Percentiles rank a stretch among this genome's conserved stretches.
Evolutionary conservation across 2,329 filamentous ascomycete species (phyloP).

Genomic region (Xylariaceae sp.): DNA sequence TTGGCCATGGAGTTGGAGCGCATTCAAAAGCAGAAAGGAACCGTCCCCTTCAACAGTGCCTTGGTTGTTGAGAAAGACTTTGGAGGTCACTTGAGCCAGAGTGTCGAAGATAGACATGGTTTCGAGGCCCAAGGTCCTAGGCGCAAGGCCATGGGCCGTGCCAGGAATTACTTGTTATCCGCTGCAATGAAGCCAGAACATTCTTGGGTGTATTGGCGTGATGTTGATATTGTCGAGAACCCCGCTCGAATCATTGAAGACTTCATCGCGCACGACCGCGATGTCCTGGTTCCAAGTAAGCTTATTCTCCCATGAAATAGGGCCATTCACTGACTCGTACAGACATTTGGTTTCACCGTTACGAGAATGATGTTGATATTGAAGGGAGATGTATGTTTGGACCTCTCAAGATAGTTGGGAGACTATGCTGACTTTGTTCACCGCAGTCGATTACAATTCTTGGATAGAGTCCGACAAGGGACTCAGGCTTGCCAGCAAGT

Average conservation of each 20-base stretch:
- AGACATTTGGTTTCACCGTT: slow-evolving; percentile 98
- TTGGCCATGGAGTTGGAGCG: slow-evolving; percentile 81
- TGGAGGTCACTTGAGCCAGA: slow-evolving; percentile 67
- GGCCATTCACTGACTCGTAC: slow-evolving; percentile 10
- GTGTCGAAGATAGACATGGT: slow-evolving; percentile 76
- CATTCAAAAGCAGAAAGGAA: slow-evolving; percentile 76
- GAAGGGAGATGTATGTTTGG: slow-evolving; percentile 80
- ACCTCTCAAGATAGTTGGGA: too few species aligned
- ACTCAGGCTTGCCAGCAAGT: slow-evolving; percentile 64
- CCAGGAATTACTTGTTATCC: slow-evolving; percentile 85
- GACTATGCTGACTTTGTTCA: slow-evolving; percentile 16
- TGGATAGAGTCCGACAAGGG: slow-evolving; percentile 93
- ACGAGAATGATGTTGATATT: slow-evolving; percentile 75
- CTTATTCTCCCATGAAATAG: slow-evolving; percentile 10
- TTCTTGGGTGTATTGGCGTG: slow-evolving; percentile 98
- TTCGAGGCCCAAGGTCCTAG: slow-evolving; percentile 86
- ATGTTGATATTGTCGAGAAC: slow-evolving; percentile 93
- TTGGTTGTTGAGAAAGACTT: slow-evolving; percentile 91
- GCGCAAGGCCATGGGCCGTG: slow-evolving; percentile 83
- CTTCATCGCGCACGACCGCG: slow-evolving; percentile 88
- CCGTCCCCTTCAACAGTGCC: slow-evolving; percentile 79
- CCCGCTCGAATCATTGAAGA: slow-evolving; percentile 86
- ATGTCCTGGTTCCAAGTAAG: slow-evolving; percentile 93
- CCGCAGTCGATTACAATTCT: slow-evolving; percentile 94
- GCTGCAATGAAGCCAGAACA: slow-evolving; percentile 87